Conservation (phyloP, 1,139 yeast species). For the Saccharomyces hybrid region DNA sequence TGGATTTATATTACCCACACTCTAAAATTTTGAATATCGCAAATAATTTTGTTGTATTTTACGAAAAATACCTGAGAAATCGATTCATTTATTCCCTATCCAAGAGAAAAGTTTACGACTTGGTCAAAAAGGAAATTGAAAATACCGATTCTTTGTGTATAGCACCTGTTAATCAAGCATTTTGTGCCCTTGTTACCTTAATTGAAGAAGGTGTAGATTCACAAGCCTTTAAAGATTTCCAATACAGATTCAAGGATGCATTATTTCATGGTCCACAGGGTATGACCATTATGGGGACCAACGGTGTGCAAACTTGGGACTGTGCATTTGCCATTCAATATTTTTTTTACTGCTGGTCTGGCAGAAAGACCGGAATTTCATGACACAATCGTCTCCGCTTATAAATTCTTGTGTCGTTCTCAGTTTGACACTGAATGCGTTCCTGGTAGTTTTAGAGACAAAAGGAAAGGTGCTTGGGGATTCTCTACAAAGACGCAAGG, state of each 20-base stretch:
- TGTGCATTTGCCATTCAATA: constrained; percentile 86
- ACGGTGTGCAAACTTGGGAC: constrained; percentile 98
- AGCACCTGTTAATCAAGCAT: constrained; percentile 90
- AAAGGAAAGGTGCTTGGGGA: constrained; percentile 91
- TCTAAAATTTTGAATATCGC: constrained; percentile 56
- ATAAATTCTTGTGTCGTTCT: constrained; percentile 65
- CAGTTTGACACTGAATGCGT: constrained; percentile 80
- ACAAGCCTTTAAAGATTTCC: constrained; percentile 46
- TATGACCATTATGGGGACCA: constrained; percentile 90
- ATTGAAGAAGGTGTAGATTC: constrained; percentile 67
- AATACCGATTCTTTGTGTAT: constrained; percentile 81
- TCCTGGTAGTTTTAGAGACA: constrained; percentile 74
- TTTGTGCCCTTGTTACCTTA: constrained; percentile 65
- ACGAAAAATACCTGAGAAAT: constrained; percentile 69
- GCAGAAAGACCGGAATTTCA: constrained; percentile 63
- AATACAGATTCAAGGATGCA: constrained; percentile 63
- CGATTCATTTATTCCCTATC: constrained; percentile 55
- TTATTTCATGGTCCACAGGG: constrained; percentile 86
- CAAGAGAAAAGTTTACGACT: constrained; percentile 48
- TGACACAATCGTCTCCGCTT: constrained; percentile 55
- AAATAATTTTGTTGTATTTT: constrained; percentile 52
- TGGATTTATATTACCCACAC: constrained; percentile 92
- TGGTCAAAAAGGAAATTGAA: constrained; percentile 63
- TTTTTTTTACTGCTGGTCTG: constrained; percentile 68
- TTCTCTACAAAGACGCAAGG: constrained; percentile 95